These are phyloP conservation scores for Mariannaea sp. DNA, from an alignment of 2,329 filamentous ascomycete genomes.

Conservation along the genomic window DNA sequence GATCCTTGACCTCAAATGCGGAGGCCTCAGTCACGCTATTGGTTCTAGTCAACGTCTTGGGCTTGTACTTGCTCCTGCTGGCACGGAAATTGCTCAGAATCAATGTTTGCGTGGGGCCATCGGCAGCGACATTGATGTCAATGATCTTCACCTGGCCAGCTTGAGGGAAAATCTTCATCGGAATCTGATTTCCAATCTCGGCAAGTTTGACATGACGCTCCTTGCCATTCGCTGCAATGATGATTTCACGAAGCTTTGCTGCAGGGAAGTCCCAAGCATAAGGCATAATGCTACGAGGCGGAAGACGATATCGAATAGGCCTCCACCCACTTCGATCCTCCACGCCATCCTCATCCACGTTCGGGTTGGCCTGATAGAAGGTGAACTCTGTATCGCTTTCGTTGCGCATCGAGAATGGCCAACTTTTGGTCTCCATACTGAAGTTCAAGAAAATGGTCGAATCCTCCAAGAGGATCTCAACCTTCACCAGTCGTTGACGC, in stretches of 20 bases:
- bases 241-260: slow-evolving; percentile 92
- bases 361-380: slow-evolving; percentile 94
- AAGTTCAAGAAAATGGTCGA: slow-evolving; percentile 93
- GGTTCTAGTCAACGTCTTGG: slow-evolving; percentile 56
- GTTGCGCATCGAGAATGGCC: slow-evolving; percentile 98
- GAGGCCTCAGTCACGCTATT: slow-evolving; percentile 66
- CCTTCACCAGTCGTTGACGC: slow-evolving; percentile 82
- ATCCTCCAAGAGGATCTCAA: slow-evolving; percentile 90
- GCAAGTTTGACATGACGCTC: slow-evolving; percentile 93
- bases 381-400: slow-evolving; percentile 97
- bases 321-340: slow-evolving; percentile 88
- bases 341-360: slow-evolving; percentile 85
- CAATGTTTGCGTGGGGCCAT: slow-evolving; percentile 92
- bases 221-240: slow-evolving; percentile 59
- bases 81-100: slow-evolving; percentile 93
- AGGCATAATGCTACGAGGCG: slow-evolving; percentile 96
- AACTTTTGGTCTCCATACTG: slow-evolving; percentile 88
- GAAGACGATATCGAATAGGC: slow-evolving; percentile 88
- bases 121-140: slow-evolving; percentile 93
- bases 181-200: slow-evolving; percentile 94
- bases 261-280: slow-evolving; percentile 99
- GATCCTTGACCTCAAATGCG: slow-evolving; percentile 91
- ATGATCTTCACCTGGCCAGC: slow-evolving; percentile 82
- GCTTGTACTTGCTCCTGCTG: slow-evolving; percentile 87
- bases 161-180: slow-evolving; percentile 81